Conservation (phyloP, 306 rosid species). For the Vachellia pachyceras region DNA sequence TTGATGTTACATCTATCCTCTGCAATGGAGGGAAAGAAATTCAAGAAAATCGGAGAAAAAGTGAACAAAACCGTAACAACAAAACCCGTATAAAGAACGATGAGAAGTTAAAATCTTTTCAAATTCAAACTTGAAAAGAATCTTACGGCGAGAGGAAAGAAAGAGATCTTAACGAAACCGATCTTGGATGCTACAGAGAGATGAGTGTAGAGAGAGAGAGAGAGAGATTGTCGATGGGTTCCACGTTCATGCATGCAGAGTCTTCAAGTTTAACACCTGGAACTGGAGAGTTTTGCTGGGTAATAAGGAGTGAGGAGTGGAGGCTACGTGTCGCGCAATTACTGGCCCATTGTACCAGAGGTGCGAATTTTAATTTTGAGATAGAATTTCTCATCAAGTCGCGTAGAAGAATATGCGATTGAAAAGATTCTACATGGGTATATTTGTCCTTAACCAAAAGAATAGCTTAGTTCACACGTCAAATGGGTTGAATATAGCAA, state of each 20-base stretch:
- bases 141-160: neutral
- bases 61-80: neutral
- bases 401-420: no score
- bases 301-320: neutral
- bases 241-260: conserved; percentile 24
- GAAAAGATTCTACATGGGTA: no score
- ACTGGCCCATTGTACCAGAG: neutral
- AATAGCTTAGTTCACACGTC: no score
- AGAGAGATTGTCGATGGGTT: conserved; percentile 7
- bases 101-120: neutral
- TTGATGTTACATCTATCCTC: neutral
- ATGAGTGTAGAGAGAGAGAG: neutral
- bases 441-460: no score
- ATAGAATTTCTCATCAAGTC: no score
- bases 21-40: neutral
- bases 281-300: neutral
- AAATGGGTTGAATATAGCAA: no score
- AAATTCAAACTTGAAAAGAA: neutral
- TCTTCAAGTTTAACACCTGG: conserved; percentile 12
- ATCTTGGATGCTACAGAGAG: neutral
- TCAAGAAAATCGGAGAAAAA: neutral
- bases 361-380: no score
- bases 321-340: neutral
- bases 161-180: neutral
- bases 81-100: neutral